These are phyloP conservation scores for Wickerhamomyces rabaulensis DNA, from an alignment of 805 yeast genomes.

Conservation along the genomic window DNA sequence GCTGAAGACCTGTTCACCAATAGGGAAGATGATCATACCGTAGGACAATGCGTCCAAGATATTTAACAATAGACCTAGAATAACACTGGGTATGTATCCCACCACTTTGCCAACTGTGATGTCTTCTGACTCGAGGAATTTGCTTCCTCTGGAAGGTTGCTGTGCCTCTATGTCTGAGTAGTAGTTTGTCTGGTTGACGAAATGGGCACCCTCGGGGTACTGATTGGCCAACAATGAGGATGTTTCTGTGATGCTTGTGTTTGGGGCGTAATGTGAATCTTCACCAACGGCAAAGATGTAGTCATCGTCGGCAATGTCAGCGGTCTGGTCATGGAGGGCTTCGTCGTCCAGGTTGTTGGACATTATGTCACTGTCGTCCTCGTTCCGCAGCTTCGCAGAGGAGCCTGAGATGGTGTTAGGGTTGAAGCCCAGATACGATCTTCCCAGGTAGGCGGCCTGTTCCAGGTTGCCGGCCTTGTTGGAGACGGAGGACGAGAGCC, in stretches of 20 bases:
- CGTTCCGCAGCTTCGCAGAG: not conserved
- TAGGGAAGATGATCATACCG: conserved; percentile 96
- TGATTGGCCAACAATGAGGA: not conserved
- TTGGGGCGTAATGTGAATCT: not conserved
- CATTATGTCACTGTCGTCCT: conserved; percentile 24
- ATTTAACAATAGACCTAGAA: conserved; percentile 78
- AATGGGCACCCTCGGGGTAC: not conserved
- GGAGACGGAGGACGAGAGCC: conserved; percentile 20
- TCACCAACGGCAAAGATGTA: conserved; percentile 25
- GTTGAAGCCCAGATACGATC: conserved; percentile 25
- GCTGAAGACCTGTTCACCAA: conserved; percentile 73
- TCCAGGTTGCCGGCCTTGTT: conserved; percentile 9
- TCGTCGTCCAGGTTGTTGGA: conserved; percentile 21
- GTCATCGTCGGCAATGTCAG: conserved; percentile 54
- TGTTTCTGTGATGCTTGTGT: not conserved
- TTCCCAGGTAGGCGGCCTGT: conserved; percentile 13
- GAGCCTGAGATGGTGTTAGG: not conserved
- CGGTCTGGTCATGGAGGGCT: conserved; percentile 49
- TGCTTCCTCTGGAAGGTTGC: not conserved
- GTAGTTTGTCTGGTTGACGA: not conserved
- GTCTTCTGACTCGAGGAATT: not conserved
- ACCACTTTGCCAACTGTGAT: conserved; percentile 12
- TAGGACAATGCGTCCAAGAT: conserved; percentile 90
- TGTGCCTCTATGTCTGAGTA: conserved; percentile 9
- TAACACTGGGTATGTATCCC: conserved; percentile 62